Percentiles rank a stretch among this genome's conserved stretches.
Evolutionary conservation across 2,329 filamentous ascomycete genomes (phyloP).

Genomic region (Paecilomyces fulvus): DNA sequence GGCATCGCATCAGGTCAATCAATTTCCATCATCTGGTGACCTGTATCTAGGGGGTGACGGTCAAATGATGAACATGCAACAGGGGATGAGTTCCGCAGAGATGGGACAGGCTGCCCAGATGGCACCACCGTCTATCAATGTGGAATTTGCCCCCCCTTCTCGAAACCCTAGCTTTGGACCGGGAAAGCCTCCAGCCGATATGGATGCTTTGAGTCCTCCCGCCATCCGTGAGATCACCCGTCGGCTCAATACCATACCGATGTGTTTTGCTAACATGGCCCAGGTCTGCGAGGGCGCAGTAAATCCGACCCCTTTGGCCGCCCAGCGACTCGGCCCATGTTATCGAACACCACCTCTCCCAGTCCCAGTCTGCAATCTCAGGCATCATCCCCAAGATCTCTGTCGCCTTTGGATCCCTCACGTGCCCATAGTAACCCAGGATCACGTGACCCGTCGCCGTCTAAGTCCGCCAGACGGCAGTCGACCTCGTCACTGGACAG

Average conservation of each 20-base stretch:
- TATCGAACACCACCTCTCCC: slow-evolving; percentile 20
- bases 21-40: slow-evolving; percentile 41
- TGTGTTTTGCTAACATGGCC: not conserved
- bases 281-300: slow-evolving; percentile 48
- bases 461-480: slow-evolving; percentile 33
- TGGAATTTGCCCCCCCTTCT: slow-evolving; percentile 77
- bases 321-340: slow-evolving; percentile 31
- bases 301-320: slow-evolving; percentile 54
- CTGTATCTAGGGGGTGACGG: slow-evolving; percentile 45
- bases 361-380: slow-evolving; percentile 24
- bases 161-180: slow-evolving; percentile 58
- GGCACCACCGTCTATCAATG: slow-evolving; percentile 90
- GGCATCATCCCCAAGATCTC: slow-evolving; percentile 28
- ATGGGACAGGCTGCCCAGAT: slow-evolving; percentile 64
- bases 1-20: slow-evolving; percentile 39
- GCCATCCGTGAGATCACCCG: slow-evolving; percentile 40
- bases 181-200: slow-evolving; percentile 55
- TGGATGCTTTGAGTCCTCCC: slow-evolving; percentile 77
- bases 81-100: slow-evolving; percentile 44
- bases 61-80: slow-evolving; percentile 38
- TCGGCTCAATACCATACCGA: slow-evolving; percentile 12
- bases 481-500: slow-evolving; percentile 44
- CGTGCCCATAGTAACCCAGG: slow-evolving; percentile 30
- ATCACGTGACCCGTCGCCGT: slow-evolving; percentile 38
- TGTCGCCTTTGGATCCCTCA: slow-evolving; percentile 33